Evolutionary conservation across 2,329 filamentous ascomycete genomes (phyloP), one percentile per base, ranked within the genome.

Genomic region (Neofusicoccum parvum): DNA sequence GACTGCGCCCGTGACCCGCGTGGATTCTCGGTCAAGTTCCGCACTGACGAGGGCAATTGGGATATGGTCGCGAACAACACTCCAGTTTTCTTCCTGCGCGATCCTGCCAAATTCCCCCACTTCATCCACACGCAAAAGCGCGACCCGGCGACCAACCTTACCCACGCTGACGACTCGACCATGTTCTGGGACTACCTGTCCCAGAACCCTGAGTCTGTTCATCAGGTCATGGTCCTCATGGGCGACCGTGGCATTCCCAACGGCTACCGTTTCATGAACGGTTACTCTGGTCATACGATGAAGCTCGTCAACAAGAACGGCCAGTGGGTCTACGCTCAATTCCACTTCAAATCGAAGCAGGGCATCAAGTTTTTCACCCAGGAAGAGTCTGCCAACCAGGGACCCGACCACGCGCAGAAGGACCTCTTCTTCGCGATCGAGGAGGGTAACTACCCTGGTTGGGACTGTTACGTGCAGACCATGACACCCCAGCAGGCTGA

Each of bases 51-150:
- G 70, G 89, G 89, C n/a, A 91, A 91, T 70, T 90, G 86, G 84
- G 89, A 91, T 72, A 82, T 88, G 75, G 89, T 92, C 7, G 87
- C 86, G 67, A 91, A 91, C 80, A 92, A 92, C 74, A 91, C 88
- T 0, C 90, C 90, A 0, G 86, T 91, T 2, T 92, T 92, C 82
- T 92, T 92, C 78, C 73, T 92, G n/a, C 82, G 90, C 62, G 90
- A 92, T 68, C 88, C 90, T 0, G 84, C 87, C 68, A 92, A 92
- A 76, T 92, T 91, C 73, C 89, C 90, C 27, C 80, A 88, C 72
- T 89, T 91, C 72, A 91, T 91, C 62, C 89, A 91, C 74, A 90
- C 89, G 0, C 90, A 92, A 74, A 92, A 92, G 82, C 83, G 89
- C n/a, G 81, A 92, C 71, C 90, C 89, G 0, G 84, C 87, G 69